Conservation (phyloP, 768 basidiomycete genomes). For the Mycena indigotica region DNA sequence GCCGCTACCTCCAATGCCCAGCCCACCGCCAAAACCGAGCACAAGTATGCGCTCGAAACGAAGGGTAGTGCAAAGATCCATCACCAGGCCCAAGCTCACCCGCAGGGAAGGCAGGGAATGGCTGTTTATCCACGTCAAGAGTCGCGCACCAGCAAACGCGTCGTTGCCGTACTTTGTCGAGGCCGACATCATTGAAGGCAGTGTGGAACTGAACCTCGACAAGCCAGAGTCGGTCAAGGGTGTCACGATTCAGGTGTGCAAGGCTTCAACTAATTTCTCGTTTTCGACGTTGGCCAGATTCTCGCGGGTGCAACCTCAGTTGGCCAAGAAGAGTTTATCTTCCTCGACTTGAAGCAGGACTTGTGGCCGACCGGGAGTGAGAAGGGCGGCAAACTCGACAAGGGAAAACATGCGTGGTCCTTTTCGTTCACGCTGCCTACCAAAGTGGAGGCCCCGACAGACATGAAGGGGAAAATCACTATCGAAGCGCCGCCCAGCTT, state of each 20-base stretch:
- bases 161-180: conserved; percentile 49
- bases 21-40: conserved; percentile 28
- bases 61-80: too few relatives aligned
- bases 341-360: conserved; percentile 44
- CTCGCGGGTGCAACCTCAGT: conserved; percentile 52
- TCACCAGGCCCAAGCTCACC: too few relatives aligned
- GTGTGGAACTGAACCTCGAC: conserved; percentile 51
- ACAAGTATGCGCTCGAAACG: conserved; percentile 45
- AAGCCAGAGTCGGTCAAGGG: conserved; percentile 52
- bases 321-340: conserved; percentile 55
- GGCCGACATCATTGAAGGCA: conserved; percentile 51
- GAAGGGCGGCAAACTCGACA: conserved; percentile 37
- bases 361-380: conserved; percentile 42
- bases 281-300: conserved; percentile 34
- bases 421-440: conserved; percentile 50
- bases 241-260: conserved; percentile 48
- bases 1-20: conserved; percentile 6
- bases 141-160: conserved; percentile 42
- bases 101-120: conserved; percentile 43
- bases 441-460: conserved; percentile 39
- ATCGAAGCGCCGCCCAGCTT: conserved; percentile 56
- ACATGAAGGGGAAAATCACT: conserved; percentile 35
- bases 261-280: not conserved
- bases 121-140: conserved; percentile 50
- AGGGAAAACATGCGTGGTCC: conserved; percentile 50